phyloP scores from a whole-genome alignment of 2,329 filamentous ascomycete genomes.

The Nannizzia gypsea region DNA sequence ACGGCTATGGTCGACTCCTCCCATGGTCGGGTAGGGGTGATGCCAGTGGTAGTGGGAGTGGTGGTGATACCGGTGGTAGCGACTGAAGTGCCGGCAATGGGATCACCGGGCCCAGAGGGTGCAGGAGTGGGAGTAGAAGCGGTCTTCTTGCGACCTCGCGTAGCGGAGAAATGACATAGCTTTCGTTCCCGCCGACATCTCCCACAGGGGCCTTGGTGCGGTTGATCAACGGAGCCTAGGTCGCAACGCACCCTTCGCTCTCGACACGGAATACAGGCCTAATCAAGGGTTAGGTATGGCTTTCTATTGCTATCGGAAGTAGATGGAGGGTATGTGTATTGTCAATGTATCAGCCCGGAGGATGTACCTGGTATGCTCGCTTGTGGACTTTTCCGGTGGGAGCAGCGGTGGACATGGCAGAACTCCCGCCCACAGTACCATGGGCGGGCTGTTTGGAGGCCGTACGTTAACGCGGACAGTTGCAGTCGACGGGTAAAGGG shows the following conservation, averaged over 20 bases:
- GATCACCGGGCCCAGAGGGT: neutral
- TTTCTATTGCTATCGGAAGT: neutral
- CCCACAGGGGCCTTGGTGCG: conserved; percentile 16
- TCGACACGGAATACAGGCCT: conserved; percentile 18
- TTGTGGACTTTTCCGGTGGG: conserved; percentile 14
- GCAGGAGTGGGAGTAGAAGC: neutral
- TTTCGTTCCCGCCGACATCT: conserved; percentile 17
- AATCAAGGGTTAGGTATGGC: neutral
- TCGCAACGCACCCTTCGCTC: conserved; percentile 17
- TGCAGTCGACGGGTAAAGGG: no score
- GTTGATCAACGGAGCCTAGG: conserved; percentile 16
- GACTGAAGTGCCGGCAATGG: neutral
- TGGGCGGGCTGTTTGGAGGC: neutral
- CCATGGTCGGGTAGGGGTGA: conserved; percentile 3
- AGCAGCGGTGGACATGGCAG: conserved; percentile 13
- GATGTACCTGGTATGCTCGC: conserved; percentile 17
- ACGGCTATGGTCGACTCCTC: neutral
- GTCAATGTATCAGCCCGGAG: neutral
- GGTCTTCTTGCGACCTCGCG: conserved; percentile 15
- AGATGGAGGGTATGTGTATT: neutral
- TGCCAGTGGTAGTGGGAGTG: neutral
- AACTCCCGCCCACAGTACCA: neutral
- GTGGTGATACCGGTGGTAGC: neutral
- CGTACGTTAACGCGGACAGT: neutral
- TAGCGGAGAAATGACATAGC: conserved; percentile 16